Percentiles rank a stretch among this genome's conserved stretches.
Evolutionary conservation across 495 filamentous ascomycete species (phyloP).

Genomic region (Daldinia grandis): DNA sequence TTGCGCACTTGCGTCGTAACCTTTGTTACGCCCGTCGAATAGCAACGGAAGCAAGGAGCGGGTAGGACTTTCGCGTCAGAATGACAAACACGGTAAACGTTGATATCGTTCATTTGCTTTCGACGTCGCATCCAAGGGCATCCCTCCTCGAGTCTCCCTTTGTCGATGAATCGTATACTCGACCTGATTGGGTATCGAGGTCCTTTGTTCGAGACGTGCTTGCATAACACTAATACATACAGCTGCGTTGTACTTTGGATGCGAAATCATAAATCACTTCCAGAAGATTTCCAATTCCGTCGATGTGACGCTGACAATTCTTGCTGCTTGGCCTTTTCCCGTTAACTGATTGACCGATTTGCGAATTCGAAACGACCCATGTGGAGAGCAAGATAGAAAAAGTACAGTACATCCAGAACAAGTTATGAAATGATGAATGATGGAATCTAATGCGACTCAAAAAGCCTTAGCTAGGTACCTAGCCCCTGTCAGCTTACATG

Average conservation of each 20-base stretch:
- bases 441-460: slow-evolving; percentile 12
- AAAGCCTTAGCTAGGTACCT: slow-evolving; percentile 27
- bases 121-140: slow-evolving; percentile 6
- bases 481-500: slow-evolving; percentile 36
- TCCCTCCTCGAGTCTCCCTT: not conserved
- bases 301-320: slow-evolving; percentile 11
- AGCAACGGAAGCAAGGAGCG: not conserved
- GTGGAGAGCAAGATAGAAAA: slow-evolving; percentile 24
- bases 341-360: slow-evolving; percentile 21
- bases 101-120: slow-evolving; percentile 4
- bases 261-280: slow-evolving; percentile 30
- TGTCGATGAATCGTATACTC: slow-evolving; percentile 19
- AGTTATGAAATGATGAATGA: slow-evolving; percentile 20
- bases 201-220: slow-evolving; percentile 17
- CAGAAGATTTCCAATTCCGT: slow-evolving; percentile 25
- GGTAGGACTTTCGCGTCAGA: slow-evolving; percentile 14
- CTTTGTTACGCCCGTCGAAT: slow-evolving; percentile 10
- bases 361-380: slow-evolving; percentile 32
- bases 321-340: slow-evolving; percentile 12
- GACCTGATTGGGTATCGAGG: slow-evolving; percentile 13
- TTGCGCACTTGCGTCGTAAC: slow-evolving; percentile 39
- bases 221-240: slow-evolving; percentile 24
- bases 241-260: slow-evolving; percentile 20
- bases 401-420: slow-evolving; percentile 14
- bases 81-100: slow-evolving; percentile 28